Conservation (phyloP, 208 protist species). For the Leishmania aethiopica region DNA sequence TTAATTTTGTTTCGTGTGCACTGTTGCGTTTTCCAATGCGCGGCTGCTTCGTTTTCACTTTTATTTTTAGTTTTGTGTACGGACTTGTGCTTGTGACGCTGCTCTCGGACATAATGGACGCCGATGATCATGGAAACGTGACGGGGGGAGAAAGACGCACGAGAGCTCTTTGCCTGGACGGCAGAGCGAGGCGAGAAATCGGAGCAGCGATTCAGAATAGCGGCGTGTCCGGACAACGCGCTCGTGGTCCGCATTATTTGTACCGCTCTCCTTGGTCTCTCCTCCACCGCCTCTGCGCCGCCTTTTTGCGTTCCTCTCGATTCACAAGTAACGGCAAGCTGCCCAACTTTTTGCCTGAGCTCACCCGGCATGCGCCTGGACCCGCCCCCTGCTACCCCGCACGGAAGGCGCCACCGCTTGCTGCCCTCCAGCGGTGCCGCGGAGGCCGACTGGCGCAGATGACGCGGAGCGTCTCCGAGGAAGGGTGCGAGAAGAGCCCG, state of each 20-base stretch:
- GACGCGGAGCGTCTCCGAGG: background rate
- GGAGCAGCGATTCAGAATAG: no score
- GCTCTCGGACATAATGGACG: background rate
- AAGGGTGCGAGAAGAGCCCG: background rate
- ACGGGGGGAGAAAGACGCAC: background rate
- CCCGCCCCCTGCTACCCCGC: background rate
- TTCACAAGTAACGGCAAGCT: background rate
- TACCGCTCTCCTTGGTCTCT: background rate
- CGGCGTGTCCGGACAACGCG: no score
- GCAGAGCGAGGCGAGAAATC: no score
- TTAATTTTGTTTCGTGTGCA: background rate
- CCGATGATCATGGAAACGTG: background rate
- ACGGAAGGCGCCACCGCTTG: slow-evolving; percentile 17
- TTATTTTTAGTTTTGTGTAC: background rate
- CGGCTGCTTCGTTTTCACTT: background rate
- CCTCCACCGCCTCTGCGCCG: background rate
- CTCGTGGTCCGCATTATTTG: background rate
- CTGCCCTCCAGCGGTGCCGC: slow-evolving; percentile 21
- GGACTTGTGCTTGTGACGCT: background rate
- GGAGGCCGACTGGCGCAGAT: background rate
- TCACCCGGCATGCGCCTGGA: background rate
- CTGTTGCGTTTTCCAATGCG: background rate
- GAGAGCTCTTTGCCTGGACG: background rate
- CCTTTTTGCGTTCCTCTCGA: background rate
- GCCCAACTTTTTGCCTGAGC: background rate